These are phyloP conservation scores for Eutrema heterophyllum DNA, from an alignment of 345 rosid genomes.

Conservation along the genomic window DNA sequence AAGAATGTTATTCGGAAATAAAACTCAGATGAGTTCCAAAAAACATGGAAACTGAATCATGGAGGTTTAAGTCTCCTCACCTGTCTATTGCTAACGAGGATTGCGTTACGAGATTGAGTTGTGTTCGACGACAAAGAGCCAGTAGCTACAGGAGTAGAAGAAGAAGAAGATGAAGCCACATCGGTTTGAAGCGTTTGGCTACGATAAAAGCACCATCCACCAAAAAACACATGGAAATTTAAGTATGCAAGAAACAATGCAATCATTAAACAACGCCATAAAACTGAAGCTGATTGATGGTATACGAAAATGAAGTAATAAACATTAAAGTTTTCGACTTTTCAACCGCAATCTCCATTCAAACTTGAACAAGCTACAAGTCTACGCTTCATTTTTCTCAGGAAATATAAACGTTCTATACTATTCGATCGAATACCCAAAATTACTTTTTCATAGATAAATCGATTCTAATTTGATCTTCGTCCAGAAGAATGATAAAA, in stretches of 20 bases:
- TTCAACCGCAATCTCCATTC: neutral
- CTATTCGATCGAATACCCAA: neutral
- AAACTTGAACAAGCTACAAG: neutral
- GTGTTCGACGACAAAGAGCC: constrained; percentile 26
- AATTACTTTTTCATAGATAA: neutral
- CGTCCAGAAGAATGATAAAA: neutral
- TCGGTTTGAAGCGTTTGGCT: constrained; percentile 37
- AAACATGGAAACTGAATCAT: neutral
- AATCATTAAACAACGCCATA: too few relatives aligned
- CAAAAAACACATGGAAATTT: neutral
- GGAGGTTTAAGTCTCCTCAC: constrained; percentile 28
- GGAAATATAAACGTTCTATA: neutral
- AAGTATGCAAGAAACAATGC: neutral
- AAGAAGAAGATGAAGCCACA: constrained; percentile 45
- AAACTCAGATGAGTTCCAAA: neutral
- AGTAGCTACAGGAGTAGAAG: constrained; percentile 29
- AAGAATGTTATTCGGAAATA: neutral
- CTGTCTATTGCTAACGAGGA: constrained; percentile 91
- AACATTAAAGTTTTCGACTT: neutral
- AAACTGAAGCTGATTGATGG: neutral
- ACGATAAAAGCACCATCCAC: constrained; percentile 4
- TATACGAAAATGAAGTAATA: neutral
- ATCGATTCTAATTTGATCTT: neutral
- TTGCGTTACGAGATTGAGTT: constrained; percentile 65
- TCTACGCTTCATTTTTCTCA: neutral